Percentiles rank a stretch among this genome's conserved stretches.
phyloP scores from a whole-genome alignment of 73 alveolate species.

The Paramecium octaurelia region DNA sequence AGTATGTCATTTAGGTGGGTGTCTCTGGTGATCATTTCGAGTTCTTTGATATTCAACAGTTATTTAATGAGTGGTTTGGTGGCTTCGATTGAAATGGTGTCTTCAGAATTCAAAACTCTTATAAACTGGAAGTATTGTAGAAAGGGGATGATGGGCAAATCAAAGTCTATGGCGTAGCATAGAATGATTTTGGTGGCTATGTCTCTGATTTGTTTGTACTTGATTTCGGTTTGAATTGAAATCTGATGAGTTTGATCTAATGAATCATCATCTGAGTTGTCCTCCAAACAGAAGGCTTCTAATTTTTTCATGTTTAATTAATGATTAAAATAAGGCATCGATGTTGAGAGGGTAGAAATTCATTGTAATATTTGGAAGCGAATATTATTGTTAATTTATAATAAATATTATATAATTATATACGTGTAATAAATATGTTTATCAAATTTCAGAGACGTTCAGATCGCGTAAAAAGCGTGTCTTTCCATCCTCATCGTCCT shows the following conservation, averaged over 20 bases:
- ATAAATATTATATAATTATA: background rate
- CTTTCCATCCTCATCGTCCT: conserved; percentile 96
- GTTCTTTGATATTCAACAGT: background rate
- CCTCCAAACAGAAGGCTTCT: background rate
- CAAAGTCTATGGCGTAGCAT: background rate
- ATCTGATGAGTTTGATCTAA: background rate
- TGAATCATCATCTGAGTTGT: background rate
- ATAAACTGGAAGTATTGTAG: background rate
- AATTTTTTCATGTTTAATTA: background rate
- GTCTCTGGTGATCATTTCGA: background rate
- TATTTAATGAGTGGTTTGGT: background rate
- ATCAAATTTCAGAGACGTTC: conserved; percentile 93
- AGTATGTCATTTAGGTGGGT: background rate
- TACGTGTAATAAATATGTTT: conserved; percentile 50
- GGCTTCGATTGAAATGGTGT: background rate
- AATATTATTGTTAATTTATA: background rate
- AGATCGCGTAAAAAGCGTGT: conserved; percentile 94
- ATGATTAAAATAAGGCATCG: background rate
- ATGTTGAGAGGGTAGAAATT: background rate
- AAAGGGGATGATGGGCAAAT: background rate
- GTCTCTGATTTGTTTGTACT: background rate
- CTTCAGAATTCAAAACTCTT: background rate
- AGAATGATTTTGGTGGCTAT: background rate
- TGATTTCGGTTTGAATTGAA: background rate
- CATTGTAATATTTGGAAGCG: background rate